phyloP scores from a whole-genome alignment of 1,284 basidiomycete species.

The Meira nashicola region DNA sequence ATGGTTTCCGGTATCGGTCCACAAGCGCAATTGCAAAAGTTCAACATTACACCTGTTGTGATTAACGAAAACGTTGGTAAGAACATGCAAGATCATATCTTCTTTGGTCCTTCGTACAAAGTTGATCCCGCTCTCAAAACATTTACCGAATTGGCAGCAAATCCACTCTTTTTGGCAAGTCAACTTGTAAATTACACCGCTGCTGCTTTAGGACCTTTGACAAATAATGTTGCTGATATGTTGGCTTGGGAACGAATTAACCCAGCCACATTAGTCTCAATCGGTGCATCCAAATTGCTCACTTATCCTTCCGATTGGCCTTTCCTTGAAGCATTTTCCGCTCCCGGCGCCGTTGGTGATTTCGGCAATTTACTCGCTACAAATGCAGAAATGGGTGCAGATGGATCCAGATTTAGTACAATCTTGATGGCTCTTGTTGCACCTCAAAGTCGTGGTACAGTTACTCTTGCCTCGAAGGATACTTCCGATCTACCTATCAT shows the following conservation, averaged over 20 bases:
- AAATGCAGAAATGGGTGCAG: conserved; percentile 22
- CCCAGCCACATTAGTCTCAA: conserved; percentile 19
- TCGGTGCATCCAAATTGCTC: conserved; percentile 21
- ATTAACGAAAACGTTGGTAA: conserved; percentile 32
- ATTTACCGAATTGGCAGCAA: conserved; percentile 24
- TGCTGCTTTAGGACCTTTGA: conserved; percentile 25
- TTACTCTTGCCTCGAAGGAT: conserved; percentile 53
- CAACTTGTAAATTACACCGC: conserved; percentile 24
- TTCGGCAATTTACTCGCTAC: conserved; percentile 25
- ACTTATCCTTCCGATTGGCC: conserved; percentile 30
- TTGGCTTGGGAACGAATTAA: conserved; percentile 32
- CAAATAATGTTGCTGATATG: conserved; percentile 37
- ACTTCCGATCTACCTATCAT: conserved; percentile 56
- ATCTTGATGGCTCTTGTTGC: conserved; percentile 33
- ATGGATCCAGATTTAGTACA: conserved; percentile 20
- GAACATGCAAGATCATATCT: conserved; percentile 43
- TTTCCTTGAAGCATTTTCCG: conserved; percentile 34
- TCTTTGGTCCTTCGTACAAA: conserved; percentile 28
- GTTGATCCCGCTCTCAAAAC: conserved; percentile 26
- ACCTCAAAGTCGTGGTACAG: conserved; percentile 49
- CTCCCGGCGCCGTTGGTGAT: conserved; percentile 33
- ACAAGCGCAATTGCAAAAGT: conserved; percentile 19
- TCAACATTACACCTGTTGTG: conserved; percentile 23
- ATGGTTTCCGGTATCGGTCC: conserved; percentile 42
- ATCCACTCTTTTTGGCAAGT: conserved; percentile 26